Conservation (phyloP, 345 rosid species). For the Cardamine occulta region DNA sequence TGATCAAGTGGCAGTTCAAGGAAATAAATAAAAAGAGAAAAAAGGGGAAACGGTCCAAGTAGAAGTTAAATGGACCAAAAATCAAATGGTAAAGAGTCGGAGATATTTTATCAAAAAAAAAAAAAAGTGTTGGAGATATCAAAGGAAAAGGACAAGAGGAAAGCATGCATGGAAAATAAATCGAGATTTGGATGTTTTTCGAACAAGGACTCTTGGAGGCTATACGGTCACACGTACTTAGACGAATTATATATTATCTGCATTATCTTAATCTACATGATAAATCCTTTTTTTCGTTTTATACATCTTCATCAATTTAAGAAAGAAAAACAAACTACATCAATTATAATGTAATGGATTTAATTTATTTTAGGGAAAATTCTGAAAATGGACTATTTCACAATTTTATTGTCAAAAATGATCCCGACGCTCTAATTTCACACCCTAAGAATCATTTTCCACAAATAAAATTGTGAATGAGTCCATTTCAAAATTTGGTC, state of each 20-base stretch:
- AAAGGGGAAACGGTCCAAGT: constrained; percentile 20
- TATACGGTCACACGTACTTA: constrained; percentile 16
- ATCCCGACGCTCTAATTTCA: too few species aligned
- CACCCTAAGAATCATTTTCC: too few species aligned
- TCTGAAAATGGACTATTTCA: too few species aligned
- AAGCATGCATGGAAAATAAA: constrained; percentile 8
- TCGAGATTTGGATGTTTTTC: constrained; percentile 12
- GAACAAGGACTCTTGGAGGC: background rate
- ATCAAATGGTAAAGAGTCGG: constrained; percentile 32
- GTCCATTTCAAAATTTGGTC: too few species aligned
- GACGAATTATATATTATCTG: too few species aligned
- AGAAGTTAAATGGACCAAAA: background rate
- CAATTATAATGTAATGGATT: background rate
- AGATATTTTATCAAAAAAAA: background rate
- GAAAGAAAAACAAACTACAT: too few species aligned
- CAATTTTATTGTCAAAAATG: too few species aligned
- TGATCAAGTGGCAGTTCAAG: constrained; percentile 18
- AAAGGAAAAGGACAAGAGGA: constrained; percentile 21
- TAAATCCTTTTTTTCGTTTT: background rate
- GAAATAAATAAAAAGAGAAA: background rate
- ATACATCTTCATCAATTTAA: background rate
- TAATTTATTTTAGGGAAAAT: too few species aligned
- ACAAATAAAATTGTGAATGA: too few species aligned
- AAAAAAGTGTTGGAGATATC: constrained; percentile 25
- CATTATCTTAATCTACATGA: background rate